Percentiles rank a stretch among this genome's conserved stretches.
Conservation (phyloP, 352 stramenopile genomes). For the Pseudoperonospora humuli region DNA sequence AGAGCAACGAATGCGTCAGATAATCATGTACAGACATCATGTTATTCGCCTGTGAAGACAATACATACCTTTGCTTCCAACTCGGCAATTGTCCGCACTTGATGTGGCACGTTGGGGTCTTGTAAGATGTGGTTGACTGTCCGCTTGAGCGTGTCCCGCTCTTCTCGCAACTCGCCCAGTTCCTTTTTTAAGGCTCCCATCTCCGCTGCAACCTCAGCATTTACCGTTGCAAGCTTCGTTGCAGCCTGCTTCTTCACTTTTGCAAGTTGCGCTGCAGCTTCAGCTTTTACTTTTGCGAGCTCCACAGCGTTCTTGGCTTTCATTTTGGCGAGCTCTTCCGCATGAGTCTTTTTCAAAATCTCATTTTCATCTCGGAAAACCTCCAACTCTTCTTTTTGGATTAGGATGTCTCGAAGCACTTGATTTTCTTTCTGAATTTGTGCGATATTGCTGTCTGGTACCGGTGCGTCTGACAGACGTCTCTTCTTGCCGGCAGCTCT, state of each 20-base stretch:
- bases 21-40: background rate
- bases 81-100: conserved; percentile 13
- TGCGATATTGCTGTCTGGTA: conserved; percentile 7
- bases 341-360: conserved; percentile 6
- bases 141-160: conserved; percentile 6
- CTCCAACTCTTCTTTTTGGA: conserved; percentile 3
- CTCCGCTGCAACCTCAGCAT: background rate
- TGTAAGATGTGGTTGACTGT: conserved; percentile 8
- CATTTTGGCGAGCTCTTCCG: conserved; percentile 6
- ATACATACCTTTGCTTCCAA: conserved; percentile 13
- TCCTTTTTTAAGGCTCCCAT: conserved; percentile 2
- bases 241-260: conserved; percentile 8
- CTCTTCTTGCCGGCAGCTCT: conserved; percentile 15
- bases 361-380: conserved; percentile 3
- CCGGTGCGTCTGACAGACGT: background rate
- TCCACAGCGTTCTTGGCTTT: background rate
- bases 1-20: conserved; percentile 1
- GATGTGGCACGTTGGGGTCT: conserved; percentile 4
- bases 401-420: background rate
- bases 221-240: conserved; percentile 1
- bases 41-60: background rate
- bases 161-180: conserved; percentile 2
- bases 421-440: background rate
- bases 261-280: conserved; percentile 9
- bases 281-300: background rate